phyloP scores from a whole-genome alignment of 352 stramenopile genomes.

The Peronosclerospora sorghi region DNA sequence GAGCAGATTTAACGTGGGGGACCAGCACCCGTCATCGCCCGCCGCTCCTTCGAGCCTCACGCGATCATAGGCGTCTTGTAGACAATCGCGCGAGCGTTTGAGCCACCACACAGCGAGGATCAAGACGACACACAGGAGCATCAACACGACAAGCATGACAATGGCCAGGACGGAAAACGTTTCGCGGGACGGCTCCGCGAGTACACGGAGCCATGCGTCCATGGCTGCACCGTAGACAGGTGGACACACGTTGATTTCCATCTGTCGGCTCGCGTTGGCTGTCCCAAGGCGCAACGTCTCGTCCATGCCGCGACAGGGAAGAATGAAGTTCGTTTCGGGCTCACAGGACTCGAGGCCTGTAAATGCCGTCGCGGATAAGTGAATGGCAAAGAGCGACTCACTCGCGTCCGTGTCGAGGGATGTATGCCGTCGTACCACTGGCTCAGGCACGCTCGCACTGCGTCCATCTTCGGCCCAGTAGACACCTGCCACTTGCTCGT shows the following conservation, averaged over 20 bases:
- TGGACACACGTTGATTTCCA: slow-evolving; percentile 37
- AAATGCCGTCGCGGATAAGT: slow-evolving; percentile 35
- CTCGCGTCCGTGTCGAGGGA: slow-evolving; percentile 4
- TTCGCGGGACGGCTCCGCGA: slow-evolving; percentile 18
- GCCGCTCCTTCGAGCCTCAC: slow-evolving; percentile 22
- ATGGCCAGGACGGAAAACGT: slow-evolving; percentile 48
- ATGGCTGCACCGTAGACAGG: slow-evolving; percentile 24
- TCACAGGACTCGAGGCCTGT: slow-evolving; percentile 36
- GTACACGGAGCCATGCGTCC: slow-evolving; percentile 48
- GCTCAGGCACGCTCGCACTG: slow-evolving; percentile 30
- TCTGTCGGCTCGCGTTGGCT: slow-evolving; percentile 10
- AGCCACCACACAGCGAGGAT: slow-evolving; percentile 38
- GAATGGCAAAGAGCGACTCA: slow-evolving; percentile 45
- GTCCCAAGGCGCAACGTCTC: slow-evolving; percentile 16
- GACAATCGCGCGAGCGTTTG: slow-evolving; percentile 27
- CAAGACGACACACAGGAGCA: slow-evolving; percentile 28
- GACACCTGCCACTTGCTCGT: slow-evolving; percentile 21
- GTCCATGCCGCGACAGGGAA: slow-evolving; percentile 45
- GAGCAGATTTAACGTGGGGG: slow-evolving; percentile 24
- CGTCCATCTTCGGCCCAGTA: slow-evolving; percentile 58
- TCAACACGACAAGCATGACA: slow-evolving; percentile 31
- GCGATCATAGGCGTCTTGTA: slow-evolving; percentile 25
- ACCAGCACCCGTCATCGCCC: slow-evolving; percentile 21
- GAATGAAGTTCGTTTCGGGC: slow-evolving; percentile 42
- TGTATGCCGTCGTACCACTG: slow-evolving; percentile 44